Base-by-base conservation (phyloP, 2,329 filamentous ascomycete genomes). In the Akanthomyces lecanii region DNA sequence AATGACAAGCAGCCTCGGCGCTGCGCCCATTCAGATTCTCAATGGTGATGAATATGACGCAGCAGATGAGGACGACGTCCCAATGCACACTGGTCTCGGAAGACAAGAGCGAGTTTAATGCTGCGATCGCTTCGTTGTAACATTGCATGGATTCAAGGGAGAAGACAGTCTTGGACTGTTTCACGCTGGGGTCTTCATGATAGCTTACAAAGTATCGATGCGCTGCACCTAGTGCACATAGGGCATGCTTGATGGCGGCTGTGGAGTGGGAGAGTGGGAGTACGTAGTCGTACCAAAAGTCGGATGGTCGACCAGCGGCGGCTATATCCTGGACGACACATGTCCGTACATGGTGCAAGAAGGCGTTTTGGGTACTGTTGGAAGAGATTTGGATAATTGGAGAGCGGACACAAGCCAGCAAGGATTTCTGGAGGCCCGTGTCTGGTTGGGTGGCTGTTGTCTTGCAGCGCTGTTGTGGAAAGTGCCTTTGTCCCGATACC, bases 11-110 rank as follows among this genome's bases (percentile, higher is more conserved):
- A 7, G 68, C 63, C 16, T 69, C 68, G n/a, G 67, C 55, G 11
- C 68, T 67, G 1, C 68, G 68, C 1, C 65, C 64, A 12, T 66
- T 57, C 2, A 70, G 51, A 23, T 65, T 69, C 47, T 70, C 68
- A 11, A 70, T 65, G 25, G 65, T 67, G 28, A 69, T 68, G n/a
- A 70, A 70, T 25, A 70, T 67, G 18, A 66, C 64, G 18, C 68
- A 70, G 36, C 68, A 70, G 1, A 66, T 58, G 1, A 70, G 59
- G n/a, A 66, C 65, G 4, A 60, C 64, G 33, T 65, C 64, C 18
- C 67, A 63, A 11, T 69, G 66, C 2, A 53, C 25, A 3, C 54
- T 38, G 1, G 66, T 63, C 7, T 60, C 62, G 5, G 63, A 63
- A n/a, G 38, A 53, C 61, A 69, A 64, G 14, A 69, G 55, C 14